Evolutionary conservation across 139 green algal genomes (phyloP).

Genomic region (Asterochloris erici): DNA sequence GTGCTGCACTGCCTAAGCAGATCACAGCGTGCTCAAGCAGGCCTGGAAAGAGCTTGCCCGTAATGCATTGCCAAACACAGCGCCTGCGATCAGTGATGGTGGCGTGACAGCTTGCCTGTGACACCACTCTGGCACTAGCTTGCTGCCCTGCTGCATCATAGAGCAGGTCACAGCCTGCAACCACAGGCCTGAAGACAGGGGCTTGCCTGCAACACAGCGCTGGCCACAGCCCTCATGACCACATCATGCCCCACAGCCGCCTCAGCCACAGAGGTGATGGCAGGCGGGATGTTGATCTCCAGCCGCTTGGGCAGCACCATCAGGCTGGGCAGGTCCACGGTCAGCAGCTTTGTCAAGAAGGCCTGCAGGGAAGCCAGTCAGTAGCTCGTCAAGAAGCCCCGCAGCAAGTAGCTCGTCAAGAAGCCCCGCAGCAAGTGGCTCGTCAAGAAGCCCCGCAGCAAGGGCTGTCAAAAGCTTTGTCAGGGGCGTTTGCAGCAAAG

Average conservation of each 20-base stretch:
- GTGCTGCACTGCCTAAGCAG: too few relatives aligned
- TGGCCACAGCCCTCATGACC: constrained; percentile 88
- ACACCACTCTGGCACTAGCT: too few relatives aligned
- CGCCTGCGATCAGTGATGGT: too few relatives aligned
- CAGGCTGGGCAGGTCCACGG: constrained; percentile 87
- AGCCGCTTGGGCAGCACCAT: constrained; percentile 91
- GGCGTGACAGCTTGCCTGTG: too few relatives aligned
- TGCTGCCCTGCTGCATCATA: background rate
- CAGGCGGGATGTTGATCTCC: constrained; percentile 88
- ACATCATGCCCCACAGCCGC: constrained; percentile 87
- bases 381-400: background rate
- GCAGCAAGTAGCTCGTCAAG: too few relatives aligned
- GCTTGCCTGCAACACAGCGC: constrained; percentile 72
- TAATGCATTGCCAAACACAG: too few relatives aligned
- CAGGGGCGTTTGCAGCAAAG: too few relatives aligned
- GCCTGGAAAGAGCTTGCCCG: too few relatives aligned
- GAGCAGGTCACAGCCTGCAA: background rate
- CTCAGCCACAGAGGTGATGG: constrained; percentile 83
- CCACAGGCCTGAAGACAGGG: background rate
- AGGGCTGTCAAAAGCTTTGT: too few relatives aligned
- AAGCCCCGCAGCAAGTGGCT: too few relatives aligned
- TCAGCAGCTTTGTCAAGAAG: constrained; percentile 88
- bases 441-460: too few relatives aligned
- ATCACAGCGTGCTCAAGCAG: too few relatives aligned
- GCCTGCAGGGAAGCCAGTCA: constrained; percentile 43